A percentile compares a stretch with the other conserved stretches of the same genome.
Conservation (phyloP, 768 basidiomycete genomes). For the Holtermannia corniformis region DNA sequence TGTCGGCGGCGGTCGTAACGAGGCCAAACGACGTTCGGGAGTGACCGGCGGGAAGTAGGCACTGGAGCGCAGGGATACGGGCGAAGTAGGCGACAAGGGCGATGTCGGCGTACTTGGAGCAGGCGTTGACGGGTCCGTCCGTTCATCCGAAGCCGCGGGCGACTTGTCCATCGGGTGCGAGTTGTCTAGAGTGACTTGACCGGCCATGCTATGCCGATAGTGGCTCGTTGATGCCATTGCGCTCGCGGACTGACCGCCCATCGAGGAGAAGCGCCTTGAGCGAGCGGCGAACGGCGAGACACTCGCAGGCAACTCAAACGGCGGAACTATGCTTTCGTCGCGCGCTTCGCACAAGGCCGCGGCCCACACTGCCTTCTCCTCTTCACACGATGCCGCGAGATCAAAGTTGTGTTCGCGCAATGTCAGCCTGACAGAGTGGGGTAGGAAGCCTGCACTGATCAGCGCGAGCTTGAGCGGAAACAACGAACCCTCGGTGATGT, state of each 20-base stretch:
- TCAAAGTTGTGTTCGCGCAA: slow-evolving; percentile 68
- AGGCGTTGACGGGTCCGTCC: not conserved
- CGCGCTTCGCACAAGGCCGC: slow-evolving; percentile 47
- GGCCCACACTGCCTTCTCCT: slow-evolving; percentile 86
- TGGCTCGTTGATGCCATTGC: not conserved
- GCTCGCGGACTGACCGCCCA: not conserved
- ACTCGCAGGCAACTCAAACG: slow-evolving; percentile 37
- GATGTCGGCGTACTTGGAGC: not conserved
- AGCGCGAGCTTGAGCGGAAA: slow-evolving; percentile 4
- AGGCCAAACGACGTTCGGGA: slow-evolving; percentile 13
- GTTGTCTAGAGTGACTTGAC: not conserved
- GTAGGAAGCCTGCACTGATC: slow-evolving; percentile 57
- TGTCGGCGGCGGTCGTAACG: slow-evolving; percentile 12
- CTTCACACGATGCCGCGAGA: slow-evolving; percentile 68
- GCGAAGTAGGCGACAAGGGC: not conserved
- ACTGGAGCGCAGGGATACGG: not conserved
- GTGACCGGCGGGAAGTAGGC: slow-evolving; percentile 1
- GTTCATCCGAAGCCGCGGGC: not conserved
- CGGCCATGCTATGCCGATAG: not conserved
- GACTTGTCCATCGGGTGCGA: slow-evolving; percentile 15
- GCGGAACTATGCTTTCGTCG: slow-evolving; percentile 52
- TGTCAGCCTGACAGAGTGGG: slow-evolving; percentile 68
- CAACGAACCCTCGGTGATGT: slow-evolving; percentile 62
- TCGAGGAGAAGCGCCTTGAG: slow-evolving; percentile 24
- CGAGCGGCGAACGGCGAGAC: slow-evolving; percentile 30